These are phyloP conservation scores for Skeletonema potamos DNA, from an alignment of 108 stramenopile species.

Conservation along the genomic window DNA sequence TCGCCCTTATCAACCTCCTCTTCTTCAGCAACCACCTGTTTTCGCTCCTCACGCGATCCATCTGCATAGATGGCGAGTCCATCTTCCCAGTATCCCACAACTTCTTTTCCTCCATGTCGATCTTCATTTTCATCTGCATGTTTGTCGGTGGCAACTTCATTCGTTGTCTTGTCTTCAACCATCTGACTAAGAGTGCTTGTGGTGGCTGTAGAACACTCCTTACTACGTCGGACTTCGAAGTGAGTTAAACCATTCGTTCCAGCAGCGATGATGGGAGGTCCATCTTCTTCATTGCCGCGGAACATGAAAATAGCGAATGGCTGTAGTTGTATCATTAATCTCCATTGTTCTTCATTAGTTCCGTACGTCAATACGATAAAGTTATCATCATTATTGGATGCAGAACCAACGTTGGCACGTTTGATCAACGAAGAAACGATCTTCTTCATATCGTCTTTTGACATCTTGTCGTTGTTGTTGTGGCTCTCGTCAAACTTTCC, in stretches of 20 bases:
- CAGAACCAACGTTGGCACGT: conserved; percentile 13
- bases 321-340: conserved; percentile 62
- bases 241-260: conserved; percentile 72
- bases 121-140: conserved; percentile 34
- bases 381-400: conserved; percentile 18
- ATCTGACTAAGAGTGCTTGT: conserved; percentile 20
- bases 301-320: conserved; percentile 74
- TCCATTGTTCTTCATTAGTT: conserved; percentile 40
- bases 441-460: background rate
- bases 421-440: conserved; percentile 22
- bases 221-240: conserved; percentile 84
- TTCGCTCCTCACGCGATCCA: conserved; percentile 81
- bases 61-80: conserved; percentile 89
- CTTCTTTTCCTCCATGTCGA: conserved; percentile 74
- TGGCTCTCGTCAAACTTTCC: background rate
- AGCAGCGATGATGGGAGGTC: conserved; percentile 63
- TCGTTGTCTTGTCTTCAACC: conserved; percentile 27
- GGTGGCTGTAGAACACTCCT: conserved; percentile 15
- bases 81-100: conserved; percentile 93
- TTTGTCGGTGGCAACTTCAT: conserved; percentile 23
- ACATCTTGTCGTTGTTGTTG: background rate
- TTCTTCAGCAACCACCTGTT: conserved; percentile 25
- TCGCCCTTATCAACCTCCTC: conserved; percentile 52
- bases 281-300: conserved; percentile 50
- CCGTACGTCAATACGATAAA: conserved; percentile 41